Base-by-base conservation (phyloP, 805 yeast genomes). In the Metschnikowia gelsemii region DNA sequence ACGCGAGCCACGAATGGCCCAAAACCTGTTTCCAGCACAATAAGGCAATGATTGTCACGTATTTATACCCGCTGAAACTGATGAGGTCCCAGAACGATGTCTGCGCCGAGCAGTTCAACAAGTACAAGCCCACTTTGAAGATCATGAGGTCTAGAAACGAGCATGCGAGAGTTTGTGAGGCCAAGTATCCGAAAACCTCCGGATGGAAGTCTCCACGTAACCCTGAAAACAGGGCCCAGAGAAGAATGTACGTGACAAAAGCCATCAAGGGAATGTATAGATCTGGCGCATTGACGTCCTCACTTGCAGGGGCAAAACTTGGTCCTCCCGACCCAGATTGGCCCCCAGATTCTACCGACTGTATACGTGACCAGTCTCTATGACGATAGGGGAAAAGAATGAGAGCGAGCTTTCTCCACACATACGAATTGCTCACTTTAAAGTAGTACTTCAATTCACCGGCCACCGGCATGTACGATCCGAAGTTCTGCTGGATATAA, bases 181-280 rank as follows among this genome's bases (percentile, higher is more conserved):
- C 80, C 46, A 90, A 80, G 58, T 82, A 81, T 7, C 97, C 96
- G 49, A 95, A 77, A 54, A 89, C 73, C 59, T 90, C 90, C 0
- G 99, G 99, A 55, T 91, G 96, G 70, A 93, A 93, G 22, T 82
- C 82, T 20, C 96, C 96, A 42, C 81, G 78, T 39, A 91, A 65
- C 8, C 99, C 99, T 37, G 87, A 85, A 49, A 85, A 75, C 17
- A 85, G 75, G 2, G 96, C 91, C 77, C 91, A 81, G 26, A 87
- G 73, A 46, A 93, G 68, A 37, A 91, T 82, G 57, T 90, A 90
- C 0, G 98, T 88, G 36, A 88, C 78, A 55, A 85, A 78, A 1
- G 96, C 87, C 97, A 95, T 93, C 46, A 87, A 65, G 5, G 99
- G 99, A 40, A 93, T 87, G 63, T 93, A 93, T 70, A 93, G 75